Evolutionary conservation across 768 basidiomycete species (phyloP).

Genomic region (Podaxis rugospora): DNA sequence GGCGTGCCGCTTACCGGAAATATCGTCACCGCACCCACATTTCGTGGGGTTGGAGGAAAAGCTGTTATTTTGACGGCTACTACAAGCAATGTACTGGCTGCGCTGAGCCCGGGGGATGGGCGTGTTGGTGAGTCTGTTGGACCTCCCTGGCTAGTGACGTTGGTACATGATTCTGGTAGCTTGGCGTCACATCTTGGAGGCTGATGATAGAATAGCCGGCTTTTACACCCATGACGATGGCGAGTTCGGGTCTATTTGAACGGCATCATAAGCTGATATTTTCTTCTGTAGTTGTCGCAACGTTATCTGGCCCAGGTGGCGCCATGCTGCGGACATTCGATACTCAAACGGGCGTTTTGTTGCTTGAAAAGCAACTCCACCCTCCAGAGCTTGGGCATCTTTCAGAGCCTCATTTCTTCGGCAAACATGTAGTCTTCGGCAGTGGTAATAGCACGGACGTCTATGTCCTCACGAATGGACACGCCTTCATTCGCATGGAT

Average conservation of each 20-base stretch:
- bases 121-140: slow-evolving; percentile 52
- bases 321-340: slow-evolving; percentile 69
- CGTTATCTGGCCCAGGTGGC: slow-evolving; percentile 75
- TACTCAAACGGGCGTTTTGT: slow-evolving; percentile 52
- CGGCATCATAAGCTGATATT: not conserved
- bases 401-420: slow-evolving; percentile 51
- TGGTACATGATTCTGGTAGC: slow-evolving; percentile 31
- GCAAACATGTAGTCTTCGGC: slow-evolving; percentile 43
- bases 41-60: slow-evolving; percentile 39
- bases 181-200: slow-evolving; percentile 80
- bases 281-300: slow-evolving; percentile 48
- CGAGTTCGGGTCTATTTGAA: slow-evolving; percentile 28
- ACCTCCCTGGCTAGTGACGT: not conserved
- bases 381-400: slow-evolving; percentile 34
- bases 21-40: slow-evolving; percentile 50
- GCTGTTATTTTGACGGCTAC: slow-evolving; percentile 66
- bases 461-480: slow-evolving; percentile 58
- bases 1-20: slow-evolving; percentile 64
- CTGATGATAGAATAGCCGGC: slow-evolving; percentile 59
- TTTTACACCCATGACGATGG: slow-evolving; percentile 57
- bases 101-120: slow-evolving; percentile 63
- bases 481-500: slow-evolving; percentile 50
- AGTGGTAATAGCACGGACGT: slow-evolving; percentile 25
- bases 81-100: slow-evolving; percentile 73
- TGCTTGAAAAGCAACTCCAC: slow-evolving; percentile 64